A percentile compares a stretch with the other conserved stretches of the same genome.
These are phyloP conservation scores for Pseudocercospora crystallina DNA, from an alignment of 2,329 filamentous ascomycete species.

Conservation along the genomic window DNA sequence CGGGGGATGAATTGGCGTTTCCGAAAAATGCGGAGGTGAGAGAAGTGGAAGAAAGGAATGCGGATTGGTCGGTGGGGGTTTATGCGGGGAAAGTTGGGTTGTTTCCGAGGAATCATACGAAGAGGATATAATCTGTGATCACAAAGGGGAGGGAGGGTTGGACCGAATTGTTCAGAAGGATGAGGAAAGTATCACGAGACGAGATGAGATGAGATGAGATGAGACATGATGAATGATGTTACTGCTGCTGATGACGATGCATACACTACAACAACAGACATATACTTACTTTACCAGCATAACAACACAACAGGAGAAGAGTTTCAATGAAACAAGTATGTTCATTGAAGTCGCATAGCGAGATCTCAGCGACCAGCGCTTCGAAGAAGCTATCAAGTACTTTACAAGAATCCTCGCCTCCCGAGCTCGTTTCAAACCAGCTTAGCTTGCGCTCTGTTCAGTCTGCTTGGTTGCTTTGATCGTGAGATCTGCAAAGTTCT, in stretches of 20 bases:
- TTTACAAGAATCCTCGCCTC: not conserved
- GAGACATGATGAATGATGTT: too few relatives aligned
- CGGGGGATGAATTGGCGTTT: slow-evolving; percentile 79
- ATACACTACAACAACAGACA: too few relatives aligned
- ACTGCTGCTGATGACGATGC: too few relatives aligned
- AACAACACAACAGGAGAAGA: too few relatives aligned
- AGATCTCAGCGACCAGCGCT: slow-evolving; percentile 1
- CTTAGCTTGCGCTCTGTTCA: not conserved
- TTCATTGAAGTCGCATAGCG: too few relatives aligned
- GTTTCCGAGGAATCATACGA: slow-evolving; percentile 78
- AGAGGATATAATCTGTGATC: slow-evolving; percentile 23
- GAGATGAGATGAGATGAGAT: too few relatives aligned
- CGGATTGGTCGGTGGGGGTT: slow-evolving; percentile 83
- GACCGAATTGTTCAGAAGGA: too few relatives aligned
- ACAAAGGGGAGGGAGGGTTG: too few relatives aligned
- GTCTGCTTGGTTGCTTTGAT: slow-evolving; percentile 3
- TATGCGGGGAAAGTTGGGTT: slow-evolving; percentile 79
- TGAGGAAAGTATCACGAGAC: too few relatives aligned
- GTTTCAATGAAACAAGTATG: too few relatives aligned
- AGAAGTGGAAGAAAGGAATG: slow-evolving; percentile 84
- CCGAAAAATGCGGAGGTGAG: slow-evolving; percentile 78
- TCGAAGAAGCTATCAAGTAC: not conserved
- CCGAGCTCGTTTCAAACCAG: too few relatives aligned
- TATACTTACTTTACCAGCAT: too few relatives aligned
- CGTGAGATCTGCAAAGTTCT: slow-evolving; percentile 1